Conservation (phyloP, 169 alveolate genomes). For the Babesia ovis region DNA sequence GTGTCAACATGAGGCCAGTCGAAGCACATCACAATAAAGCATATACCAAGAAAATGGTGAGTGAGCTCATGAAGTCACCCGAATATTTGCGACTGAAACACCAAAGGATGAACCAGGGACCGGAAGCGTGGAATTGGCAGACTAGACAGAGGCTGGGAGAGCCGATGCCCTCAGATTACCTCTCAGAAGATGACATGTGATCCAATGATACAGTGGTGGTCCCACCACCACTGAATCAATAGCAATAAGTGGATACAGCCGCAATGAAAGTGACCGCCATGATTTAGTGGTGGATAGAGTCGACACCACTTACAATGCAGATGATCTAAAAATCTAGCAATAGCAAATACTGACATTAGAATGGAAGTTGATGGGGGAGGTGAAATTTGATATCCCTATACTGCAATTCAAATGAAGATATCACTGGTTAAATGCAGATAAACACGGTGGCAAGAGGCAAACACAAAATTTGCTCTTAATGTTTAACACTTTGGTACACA, state of each 20-base stretch:
- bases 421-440: background rate
- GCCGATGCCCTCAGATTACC: constrained; percentile 33
- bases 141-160: constrained; percentile 58
- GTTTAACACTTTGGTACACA: background rate
- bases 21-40: constrained; percentile 47
- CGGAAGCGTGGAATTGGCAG: constrained; percentile 83
- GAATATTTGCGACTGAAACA: constrained; percentile 73
- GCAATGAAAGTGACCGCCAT: too few species aligned
- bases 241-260: too few species aligned
- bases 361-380: too few species aligned
- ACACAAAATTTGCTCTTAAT: background rate
- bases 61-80: constrained; percentile 57
- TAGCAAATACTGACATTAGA: too few species aligned
- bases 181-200: constrained; percentile 28
- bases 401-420: too few species aligned
- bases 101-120: constrained; percentile 71
- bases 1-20: constrained; percentile 69
- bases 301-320: too few species aligned
- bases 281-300: too few species aligned
- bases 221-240: background rate
- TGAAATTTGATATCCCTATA: too few species aligned
- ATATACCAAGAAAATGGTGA: constrained; percentile 66
- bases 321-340: too few species aligned
- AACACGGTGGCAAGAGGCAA: background rate
- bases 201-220: background rate